Evolutionary conservation across 192 early-diverging fungal genomes (phyloP).

Genomic region (Chytriomyces sp.): DNA sequence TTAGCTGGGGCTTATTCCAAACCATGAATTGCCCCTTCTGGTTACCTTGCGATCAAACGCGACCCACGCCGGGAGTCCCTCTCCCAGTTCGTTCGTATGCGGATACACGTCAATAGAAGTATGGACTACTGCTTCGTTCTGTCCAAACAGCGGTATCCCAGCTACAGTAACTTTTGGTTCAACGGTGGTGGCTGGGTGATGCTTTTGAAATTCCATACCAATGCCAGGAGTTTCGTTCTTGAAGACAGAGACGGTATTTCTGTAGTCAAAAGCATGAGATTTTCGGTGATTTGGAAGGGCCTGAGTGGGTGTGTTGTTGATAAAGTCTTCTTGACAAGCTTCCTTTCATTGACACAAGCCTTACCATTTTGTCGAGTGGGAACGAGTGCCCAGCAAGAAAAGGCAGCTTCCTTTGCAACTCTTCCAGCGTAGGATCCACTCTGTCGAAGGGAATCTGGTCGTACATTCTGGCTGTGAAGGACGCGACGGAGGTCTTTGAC

Average conservation of each 20-base stretch:
- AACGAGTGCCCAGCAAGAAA: constrained; percentile 58
- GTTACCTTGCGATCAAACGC: constrained; percentile 62
- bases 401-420: constrained; percentile 52
- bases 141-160: constrained; percentile 50
- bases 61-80: constrained; percentile 62
- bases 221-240: constrained; percentile 57
- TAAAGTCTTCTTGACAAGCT: too few species aligned
- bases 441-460: too few species aligned
- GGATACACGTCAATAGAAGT: constrained; percentile 61
- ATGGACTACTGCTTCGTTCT: constrained; percentile 52
- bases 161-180: constrained; percentile 37
- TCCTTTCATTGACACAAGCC: background rate
- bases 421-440: constrained; percentile 30
- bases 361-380: constrained; percentile 47
- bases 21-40: background rate
- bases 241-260: constrained; percentile 58
- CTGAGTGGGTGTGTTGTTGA: constrained; percentile 1
- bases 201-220: constrained; percentile 37
- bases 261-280: constrained; percentile 66
- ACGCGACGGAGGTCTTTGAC: too few species aligned
- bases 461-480: too few species aligned
- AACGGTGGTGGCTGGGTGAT: background rate
- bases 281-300: constrained; percentile 55
- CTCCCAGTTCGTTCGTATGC: constrained; percentile 40
- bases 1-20: background rate